Base-by-base conservation (phyloP, 2,329 filamentous ascomycete species). In the Claviceps citrina region DNA sequence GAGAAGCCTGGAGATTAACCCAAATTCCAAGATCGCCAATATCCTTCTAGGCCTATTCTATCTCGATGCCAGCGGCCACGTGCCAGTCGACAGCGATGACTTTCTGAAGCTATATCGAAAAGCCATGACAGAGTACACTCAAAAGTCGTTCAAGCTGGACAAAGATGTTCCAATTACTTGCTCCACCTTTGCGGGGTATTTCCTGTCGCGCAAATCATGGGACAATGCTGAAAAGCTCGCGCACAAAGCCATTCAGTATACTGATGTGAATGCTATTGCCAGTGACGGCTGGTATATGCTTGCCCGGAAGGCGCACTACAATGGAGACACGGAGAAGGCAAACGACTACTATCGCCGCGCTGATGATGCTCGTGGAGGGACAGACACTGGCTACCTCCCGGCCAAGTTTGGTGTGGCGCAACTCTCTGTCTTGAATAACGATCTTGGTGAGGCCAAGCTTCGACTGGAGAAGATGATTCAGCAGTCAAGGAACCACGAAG, bases 221-320 rank as follows among this genome's bases (percentile, higher is more conserved):
- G 64, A 75, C 19, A 86, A 85, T 44, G 86, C 91, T 8, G 86
- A 96, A 49, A 78, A 78, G 16, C 70, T 98, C 15, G 84, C 89
- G 7, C 82, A 87, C 56, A 91, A 91, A 58, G 87, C 91, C 6
- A 95, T 98, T 46, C 85, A 95, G 54, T 81, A 84, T 52, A 96
- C 91, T 2, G 91, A 98, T 55, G 84, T 96, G 50, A 94, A 94
- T 57, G 84, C 87, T 3, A 85, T 96, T 57, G 89, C 89, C 19
- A 94, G 89, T 61, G 93, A 98, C 56, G 93, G 91, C 27, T 96
- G 89, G 87, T 98, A 95, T 60, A 64, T 96, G 7, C 73, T 96
- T 31, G 91, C 86, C 22, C 73, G 87, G 44, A 95, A 93, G 57
- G 84, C 89, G 47, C 91, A 98, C 55, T 84, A 85, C 49, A 73